Evolutionary conservation across 306 rosid species (phyloP), one percentile per base, ranked within the genome.

Genomic region (Gleditsia sinensis): DNA sequence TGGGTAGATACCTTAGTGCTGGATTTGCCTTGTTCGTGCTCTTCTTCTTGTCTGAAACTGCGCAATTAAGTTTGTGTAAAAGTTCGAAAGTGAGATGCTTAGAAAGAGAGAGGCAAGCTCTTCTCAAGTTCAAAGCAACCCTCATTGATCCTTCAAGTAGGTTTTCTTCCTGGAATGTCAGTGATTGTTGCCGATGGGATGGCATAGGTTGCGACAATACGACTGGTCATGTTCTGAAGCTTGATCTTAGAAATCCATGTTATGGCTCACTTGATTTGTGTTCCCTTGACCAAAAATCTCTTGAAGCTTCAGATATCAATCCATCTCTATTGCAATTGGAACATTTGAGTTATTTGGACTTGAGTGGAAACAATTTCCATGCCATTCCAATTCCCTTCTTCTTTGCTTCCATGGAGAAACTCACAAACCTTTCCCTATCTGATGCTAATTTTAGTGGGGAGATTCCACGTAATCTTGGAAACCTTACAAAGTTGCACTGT

Each of bases 21-120:
- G 28, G 24, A 3, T 51, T 51, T 51, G 16, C 58, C n/a, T n/a
- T n/a, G n/a, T n/a, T n/a, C 0, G 3, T 23, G 0, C 12, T 51
- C 16, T 3, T 40, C 58, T 21, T 51, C 0, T 17, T 48, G 23
- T 48, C 3, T 2, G 23, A 6, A n/a, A n/a, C 4, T n/a, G 23
- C 23, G 6, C 23, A 48, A 5, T 48, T 48, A 48, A n/a, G 58
- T 10, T 23, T 53, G 58, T 53, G 58, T 23, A 2, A 3, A 21
- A 53, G 0, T 53, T 21, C 32, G 3, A 53, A 32, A 3, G 32
- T 1, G 12, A 1, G 16, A 53, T 53, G 58, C 32, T 9, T 20
- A 23, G 58, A 53, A 53, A 16, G 7, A 53, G 58, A 53, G 58
- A 53, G 16, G 58, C 30, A 53, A 53, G 58, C 58, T 53, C 58